Conservation (phyloP, 2,329 filamentous ascomycete genomes). For the Aspergillus caelatus region DNA sequence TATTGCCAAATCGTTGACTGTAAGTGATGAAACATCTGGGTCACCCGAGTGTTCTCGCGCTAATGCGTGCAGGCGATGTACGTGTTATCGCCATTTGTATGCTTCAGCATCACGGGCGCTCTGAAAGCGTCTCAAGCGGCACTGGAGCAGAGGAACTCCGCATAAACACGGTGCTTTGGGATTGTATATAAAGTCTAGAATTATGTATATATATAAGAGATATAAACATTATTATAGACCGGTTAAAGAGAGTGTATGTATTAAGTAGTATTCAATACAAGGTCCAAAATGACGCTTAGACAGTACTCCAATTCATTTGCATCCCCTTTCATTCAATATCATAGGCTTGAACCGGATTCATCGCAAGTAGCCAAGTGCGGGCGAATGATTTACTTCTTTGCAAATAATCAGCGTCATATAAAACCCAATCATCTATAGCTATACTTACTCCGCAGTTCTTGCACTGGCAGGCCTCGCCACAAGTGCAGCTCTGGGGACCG, state of each 20-base stretch:
- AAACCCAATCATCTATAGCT: slow-evolving; percentile 4
- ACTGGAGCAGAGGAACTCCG: slow-evolving; percentile 8
- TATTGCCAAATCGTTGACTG: slow-evolving; percentile 56
- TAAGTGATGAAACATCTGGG: slow-evolving; percentile 26
- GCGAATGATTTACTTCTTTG: slow-evolving; percentile 25
- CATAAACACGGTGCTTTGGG: neutral
- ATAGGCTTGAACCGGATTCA: neutral
- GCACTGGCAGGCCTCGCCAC: slow-evolving; percentile 37
- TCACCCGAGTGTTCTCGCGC: neutral
- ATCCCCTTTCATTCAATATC: slow-evolving; percentile 11
- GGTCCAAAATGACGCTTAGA: slow-evolving; percentile 14
- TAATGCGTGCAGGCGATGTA: slow-evolving; percentile 32
- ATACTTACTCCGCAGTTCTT: slow-evolving; percentile 43
- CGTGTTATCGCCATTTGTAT: slow-evolving; percentile 33
- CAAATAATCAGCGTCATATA: slow-evolving; percentile 3
- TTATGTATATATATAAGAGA: neutral
- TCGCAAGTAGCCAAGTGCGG: neutral
- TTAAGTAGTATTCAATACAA: slow-evolving; percentile 14
- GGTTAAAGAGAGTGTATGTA: neutral
- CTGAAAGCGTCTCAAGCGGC: slow-evolving; percentile 34
- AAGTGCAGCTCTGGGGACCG: slow-evolving; percentile 37
- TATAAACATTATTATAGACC: too few relatives aligned
- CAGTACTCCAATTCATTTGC: slow-evolving; percentile 5
- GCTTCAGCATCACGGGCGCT: slow-evolving; percentile 35
- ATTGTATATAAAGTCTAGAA: neutral